Conservation (phyloP, 148 eudicot species). For the Persicaria tinctoria region DNA sequence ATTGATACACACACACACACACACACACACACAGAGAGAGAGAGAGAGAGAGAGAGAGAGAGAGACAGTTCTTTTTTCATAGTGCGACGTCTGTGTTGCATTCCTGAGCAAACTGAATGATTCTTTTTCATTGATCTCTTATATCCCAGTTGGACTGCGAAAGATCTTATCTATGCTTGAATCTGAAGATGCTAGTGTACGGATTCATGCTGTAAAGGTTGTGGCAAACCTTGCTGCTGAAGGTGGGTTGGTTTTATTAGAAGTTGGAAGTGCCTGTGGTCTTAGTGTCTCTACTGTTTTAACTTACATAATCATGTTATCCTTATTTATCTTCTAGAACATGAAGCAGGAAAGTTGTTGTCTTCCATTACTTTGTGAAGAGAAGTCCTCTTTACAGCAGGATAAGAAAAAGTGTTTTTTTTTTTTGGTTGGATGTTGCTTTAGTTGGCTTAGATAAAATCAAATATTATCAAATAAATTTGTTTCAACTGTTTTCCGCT, state of each 20-base stretch:
- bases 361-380: neutral
- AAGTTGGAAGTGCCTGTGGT: neutral
- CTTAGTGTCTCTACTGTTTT: neutral
- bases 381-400: neutral
- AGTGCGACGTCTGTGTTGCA: slow-evolving; percentile 6
- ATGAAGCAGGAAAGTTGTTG: neutral
- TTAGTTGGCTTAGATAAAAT: neutral
- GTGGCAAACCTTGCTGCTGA: slow-evolving; percentile 99
- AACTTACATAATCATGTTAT: neutral
- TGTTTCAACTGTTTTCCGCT: neutral
- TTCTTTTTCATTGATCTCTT: slow-evolving; percentile 1
- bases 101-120: slow-evolving; percentile 7
- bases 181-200: slow-evolving; percentile 78
- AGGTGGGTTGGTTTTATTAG: slow-evolving; percentile 36
- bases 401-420: neutral
- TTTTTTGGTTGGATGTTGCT: neutral
- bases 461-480: neutral
- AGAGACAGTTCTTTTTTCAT: neutral
- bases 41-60: too few species aligned
- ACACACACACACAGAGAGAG: too few species aligned
- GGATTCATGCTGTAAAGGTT: slow-evolving; percentile 94
- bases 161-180: slow-evolving; percentile 88
- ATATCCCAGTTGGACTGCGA: slow-evolving; percentile 79
- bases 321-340: neutral
- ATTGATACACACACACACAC: neutral